phyloP scores from a whole-genome alignment of 192 early-diverging fungal species.

The Paraglomus brasilianum region DNA sequence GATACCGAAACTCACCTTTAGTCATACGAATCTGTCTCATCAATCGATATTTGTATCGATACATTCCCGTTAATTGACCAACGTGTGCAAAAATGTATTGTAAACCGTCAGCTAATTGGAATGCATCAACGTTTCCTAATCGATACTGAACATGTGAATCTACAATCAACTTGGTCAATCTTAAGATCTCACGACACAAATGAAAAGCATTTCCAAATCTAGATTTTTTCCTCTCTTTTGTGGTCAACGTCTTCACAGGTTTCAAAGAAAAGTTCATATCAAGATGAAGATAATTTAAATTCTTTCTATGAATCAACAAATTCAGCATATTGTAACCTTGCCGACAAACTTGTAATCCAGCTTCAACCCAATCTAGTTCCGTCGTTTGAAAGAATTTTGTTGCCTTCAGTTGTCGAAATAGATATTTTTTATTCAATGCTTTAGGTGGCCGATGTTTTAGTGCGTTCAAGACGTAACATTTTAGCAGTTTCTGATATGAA shows the following conservation, averaged over 20 bases:
- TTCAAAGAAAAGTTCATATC: slow-evolving; percentile 99
- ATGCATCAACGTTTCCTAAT: slow-evolving; percentile 97
- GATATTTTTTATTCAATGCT: slow-evolving; percentile 87
- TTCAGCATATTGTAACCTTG: slow-evolving; percentile 99
- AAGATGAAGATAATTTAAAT: slow-evolving; percentile 96
- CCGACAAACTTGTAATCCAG: slow-evolving; percentile 94
- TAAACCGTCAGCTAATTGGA: slow-evolving; percentile 97
- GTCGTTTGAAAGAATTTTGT: slow-evolving; percentile 99
- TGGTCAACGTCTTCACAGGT: slow-evolving; percentile 97
- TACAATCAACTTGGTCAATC: slow-evolving; percentile 94
- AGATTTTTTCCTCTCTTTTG: slow-evolving; percentile 99
- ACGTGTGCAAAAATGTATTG: slow-evolving; percentile 99
- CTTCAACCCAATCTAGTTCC: slow-evolving; percentile 99
- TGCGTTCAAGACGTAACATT: slow-evolving; percentile 93
- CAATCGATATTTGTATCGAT: slow-evolving; percentile 97
- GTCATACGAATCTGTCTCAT: slow-evolving; percentile 96
- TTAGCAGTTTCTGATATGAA: slow-evolving; percentile 97
- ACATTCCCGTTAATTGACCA: slow-evolving; percentile 99
- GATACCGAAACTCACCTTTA: slow-evolving; percentile 38
- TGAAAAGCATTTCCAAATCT: slow-evolving; percentile 96
- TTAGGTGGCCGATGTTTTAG: slow-evolving; percentile 87
- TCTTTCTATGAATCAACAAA: slow-evolving; percentile 96
- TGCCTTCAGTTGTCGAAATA: slow-evolving; percentile 91
- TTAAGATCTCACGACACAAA: slow-evolving; percentile 88
- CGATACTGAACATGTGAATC: slow-evolving; percentile 98